These are phyloP conservation scores for Vachellia pachyceras DNA, from an alignment of 306 rosid genomes.

Conservation along the genomic window DNA sequence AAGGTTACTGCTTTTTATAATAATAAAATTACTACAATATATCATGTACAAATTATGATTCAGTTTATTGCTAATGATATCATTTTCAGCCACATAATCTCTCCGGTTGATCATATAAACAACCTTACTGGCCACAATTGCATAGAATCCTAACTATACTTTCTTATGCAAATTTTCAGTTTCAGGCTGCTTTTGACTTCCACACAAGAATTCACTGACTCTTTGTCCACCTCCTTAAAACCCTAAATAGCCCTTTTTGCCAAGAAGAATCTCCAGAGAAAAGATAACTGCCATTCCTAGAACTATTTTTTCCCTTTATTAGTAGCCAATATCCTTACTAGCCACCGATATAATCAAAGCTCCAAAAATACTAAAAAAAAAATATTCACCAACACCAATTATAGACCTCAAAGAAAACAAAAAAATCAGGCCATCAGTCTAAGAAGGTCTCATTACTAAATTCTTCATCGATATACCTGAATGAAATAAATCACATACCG, in stretches of 20 bases:
- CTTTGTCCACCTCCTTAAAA: conserved; percentile 2
- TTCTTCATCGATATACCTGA: background rate
- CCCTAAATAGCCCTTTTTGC: background rate
- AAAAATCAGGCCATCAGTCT: background rate
- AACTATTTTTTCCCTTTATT: background rate
- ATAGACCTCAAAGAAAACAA: background rate
- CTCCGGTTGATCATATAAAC: background rate
- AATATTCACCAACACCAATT: conserved; percentile 27
- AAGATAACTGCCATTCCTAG: background rate
- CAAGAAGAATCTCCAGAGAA: background rate
- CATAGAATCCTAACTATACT: background rate
- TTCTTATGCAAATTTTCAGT: background rate
- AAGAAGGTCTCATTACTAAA: background rate
- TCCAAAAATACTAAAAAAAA: conserved; percentile 1
- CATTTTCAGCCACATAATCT: background rate
- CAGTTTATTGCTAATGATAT: background rate
- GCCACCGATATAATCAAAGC: conserved; percentile 8
- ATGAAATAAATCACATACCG: conserved; percentile 55
- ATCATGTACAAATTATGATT: background rate
- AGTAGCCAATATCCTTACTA: background rate
- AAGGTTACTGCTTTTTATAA: background rate
- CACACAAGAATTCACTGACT: background rate
- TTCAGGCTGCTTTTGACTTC: conserved; percentile 8
- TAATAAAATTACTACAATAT: background rate
- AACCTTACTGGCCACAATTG: background rate